phyloP scores from a whole-genome alignment of 257 asterid species.

The Primulina eburnea region DNA sequence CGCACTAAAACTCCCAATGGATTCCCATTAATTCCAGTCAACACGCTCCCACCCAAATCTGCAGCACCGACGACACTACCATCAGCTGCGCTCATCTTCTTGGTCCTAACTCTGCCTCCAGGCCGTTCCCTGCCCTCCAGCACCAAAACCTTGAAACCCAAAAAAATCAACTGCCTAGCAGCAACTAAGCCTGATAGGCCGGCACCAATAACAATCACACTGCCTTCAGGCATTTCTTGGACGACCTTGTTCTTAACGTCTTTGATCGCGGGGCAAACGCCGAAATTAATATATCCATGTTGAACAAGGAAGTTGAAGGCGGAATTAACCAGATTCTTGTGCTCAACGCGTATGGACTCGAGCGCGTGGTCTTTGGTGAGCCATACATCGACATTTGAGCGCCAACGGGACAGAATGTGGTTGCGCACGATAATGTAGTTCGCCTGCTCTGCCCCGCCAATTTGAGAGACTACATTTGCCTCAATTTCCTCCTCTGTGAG shows the following conservation, averaged over 20 bases:
- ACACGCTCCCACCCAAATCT: slow-evolving; percentile 94
- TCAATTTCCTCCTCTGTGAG: slow-evolving; percentile 95
- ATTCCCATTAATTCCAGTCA: slow-evolving; percentile 93
- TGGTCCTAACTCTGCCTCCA: slow-evolving; percentile 86
- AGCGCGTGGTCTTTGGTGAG: slow-evolving; percentile 87
- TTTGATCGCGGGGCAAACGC: slow-evolving; percentile 70
- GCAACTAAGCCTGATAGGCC: slow-evolving; percentile 92
- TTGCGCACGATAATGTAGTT: slow-evolving; percentile 90
- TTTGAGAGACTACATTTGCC: slow-evolving; percentile 81
- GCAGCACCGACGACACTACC: slow-evolving; percentile 65
- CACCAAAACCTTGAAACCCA: slow-evolving; percentile 83
- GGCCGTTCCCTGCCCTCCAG: slow-evolving; percentile 84
- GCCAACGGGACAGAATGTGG: slow-evolving; percentile 89
- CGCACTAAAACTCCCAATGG: slow-evolving; percentile 94
- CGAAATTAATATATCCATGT: slow-evolving; percentile 89
- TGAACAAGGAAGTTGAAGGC: slow-evolving; percentile 73
- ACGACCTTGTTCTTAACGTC: slow-evolving; percentile 49
- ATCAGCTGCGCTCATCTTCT: slow-evolving; percentile 67
- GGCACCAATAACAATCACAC: slow-evolving; percentile 78
- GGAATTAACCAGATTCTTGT: slow-evolving; percentile 71
- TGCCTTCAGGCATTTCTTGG: slow-evolving; percentile 47
- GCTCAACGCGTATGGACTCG: slow-evolving; percentile 93
- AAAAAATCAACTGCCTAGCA: slow-evolving; percentile 76
- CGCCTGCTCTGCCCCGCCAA: slow-evolving; percentile 82
- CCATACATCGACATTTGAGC: slow-evolving; percentile 79